Conservation (phyloP, 768 basidiomycete species). For the Xanthoconium purpureum region DNA sequence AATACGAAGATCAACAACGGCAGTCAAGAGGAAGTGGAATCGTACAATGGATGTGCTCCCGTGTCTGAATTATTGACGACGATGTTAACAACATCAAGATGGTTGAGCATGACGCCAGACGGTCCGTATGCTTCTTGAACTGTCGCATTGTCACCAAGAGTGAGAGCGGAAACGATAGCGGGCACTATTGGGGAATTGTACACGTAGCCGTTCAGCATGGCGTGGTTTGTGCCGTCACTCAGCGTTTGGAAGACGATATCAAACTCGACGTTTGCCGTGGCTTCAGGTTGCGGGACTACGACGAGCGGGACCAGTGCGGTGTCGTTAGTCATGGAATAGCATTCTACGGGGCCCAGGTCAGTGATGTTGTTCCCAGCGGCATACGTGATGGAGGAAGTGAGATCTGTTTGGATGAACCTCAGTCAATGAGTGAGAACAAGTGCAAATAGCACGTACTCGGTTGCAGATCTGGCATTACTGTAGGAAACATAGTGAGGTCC, state of each 20-base stretch:
- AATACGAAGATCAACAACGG: not conserved
- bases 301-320: slow-evolving; percentile 62
- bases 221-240: slow-evolving; percentile 81
- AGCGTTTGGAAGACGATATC: slow-evolving; percentile 81
- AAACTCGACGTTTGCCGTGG: slow-evolving; percentile 62
- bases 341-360: slow-evolving; percentile 50
- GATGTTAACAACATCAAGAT: slow-evolving; percentile 74
- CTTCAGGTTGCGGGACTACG: slow-evolving; percentile 45
- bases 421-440: not conserved
- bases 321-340: slow-evolving; percentile 66
- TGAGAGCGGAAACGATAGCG: slow-evolving; percentile 69
- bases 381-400: slow-evolving; percentile 85
- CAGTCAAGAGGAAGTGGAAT: slow-evolving; percentile 1
- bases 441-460: slow-evolving; percentile 52
- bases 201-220: slow-evolving; percentile 71
- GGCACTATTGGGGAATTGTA: slow-evolving; percentile 73
- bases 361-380: slow-evolving; percentile 46
- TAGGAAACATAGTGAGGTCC: slow-evolving; percentile 89
- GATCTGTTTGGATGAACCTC: slow-evolving; percentile 43
- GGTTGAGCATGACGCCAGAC: slow-evolving; percentile 69
- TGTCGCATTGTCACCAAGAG: slow-evolving; percentile 72
- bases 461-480: slow-evolving; percentile 63
- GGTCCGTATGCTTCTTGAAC: slow-evolving; percentile 74
- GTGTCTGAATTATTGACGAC: slow-evolving; percentile 69
- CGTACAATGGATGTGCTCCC: slow-evolving; percentile 84